Conservation (phyloP, 371 early-diverging fungal genomes). For the Mortierella sp. region DNA sequence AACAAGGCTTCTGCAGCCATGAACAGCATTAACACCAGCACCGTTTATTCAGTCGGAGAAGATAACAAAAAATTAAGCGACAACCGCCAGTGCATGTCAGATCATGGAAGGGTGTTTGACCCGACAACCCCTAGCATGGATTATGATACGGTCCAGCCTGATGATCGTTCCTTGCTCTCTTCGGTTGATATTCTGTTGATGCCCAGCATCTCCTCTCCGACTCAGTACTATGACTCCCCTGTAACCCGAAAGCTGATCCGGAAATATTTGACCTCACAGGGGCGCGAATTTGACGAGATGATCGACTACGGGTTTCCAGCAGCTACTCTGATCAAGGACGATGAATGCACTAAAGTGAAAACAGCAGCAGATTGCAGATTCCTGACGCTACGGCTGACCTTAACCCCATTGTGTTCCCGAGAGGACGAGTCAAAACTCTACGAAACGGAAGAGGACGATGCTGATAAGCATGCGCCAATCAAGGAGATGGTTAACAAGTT, state of each 20-base stretch:
- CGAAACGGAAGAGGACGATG: slow-evolving; percentile 14
- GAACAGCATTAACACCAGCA: background rate
- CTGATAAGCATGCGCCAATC: slow-evolving; percentile 13
- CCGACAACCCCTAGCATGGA: slow-evolving; percentile 2
- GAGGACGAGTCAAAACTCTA: slow-evolving; percentile 45
- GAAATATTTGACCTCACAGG: slow-evolving; percentile 15
- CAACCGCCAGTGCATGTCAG: too few relatives aligned
- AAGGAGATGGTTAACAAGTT: slow-evolving; percentile 40
- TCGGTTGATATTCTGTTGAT: slow-evolving; percentile 28
- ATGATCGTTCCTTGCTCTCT: slow-evolving; percentile 25
- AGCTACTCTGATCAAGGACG: slow-evolving; percentile 9
- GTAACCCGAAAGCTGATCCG: slow-evolving; percentile 15
- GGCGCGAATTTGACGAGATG: slow-evolving; percentile 36
- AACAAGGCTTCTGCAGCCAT: background rate
- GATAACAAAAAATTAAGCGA: too few relatives aligned
- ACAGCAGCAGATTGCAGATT: slow-evolving; percentile 21
- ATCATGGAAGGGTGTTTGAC: slow-evolving; percentile 24
- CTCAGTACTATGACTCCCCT: slow-evolving; percentile 31
- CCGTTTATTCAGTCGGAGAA: too few relatives aligned
- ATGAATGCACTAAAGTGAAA: slow-evolving; percentile 9
- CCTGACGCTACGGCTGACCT: slow-evolving; percentile 43
- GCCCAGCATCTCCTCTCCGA: slow-evolving; percentile 27
- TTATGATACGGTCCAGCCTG: slow-evolving; percentile 5
- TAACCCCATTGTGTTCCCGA: slow-evolving; percentile 53
- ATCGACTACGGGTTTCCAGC: slow-evolving; percentile 43